A percentile compares a stretch with the other conserved stretches of the same genome.
phyloP scores from a whole-genome alignment of 768 basidiomycete species.

The Candolleomyces efflorescens region DNA sequence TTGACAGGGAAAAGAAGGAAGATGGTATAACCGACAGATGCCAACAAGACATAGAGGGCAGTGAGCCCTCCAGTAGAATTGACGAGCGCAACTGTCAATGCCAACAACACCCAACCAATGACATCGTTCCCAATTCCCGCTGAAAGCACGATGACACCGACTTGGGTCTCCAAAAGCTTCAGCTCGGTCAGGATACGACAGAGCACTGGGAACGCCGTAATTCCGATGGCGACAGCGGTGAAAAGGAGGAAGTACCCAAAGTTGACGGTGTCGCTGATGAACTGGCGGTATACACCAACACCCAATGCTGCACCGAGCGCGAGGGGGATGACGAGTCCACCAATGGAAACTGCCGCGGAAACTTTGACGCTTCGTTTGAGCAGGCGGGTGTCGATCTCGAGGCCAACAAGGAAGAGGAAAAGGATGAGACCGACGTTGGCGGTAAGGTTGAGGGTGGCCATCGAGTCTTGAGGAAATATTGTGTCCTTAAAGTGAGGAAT shows the following conservation, averaged over 20 bases:
- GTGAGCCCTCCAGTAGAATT: conserved; percentile 71
- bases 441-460: conserved; percentile 64
- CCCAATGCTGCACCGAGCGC: conserved; percentile 74
- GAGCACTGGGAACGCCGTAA: conserved; percentile 79
- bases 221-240: conserved; percentile 76
- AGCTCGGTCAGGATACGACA: conserved; percentile 83
- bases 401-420: conserved; percentile 79
- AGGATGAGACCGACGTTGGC: conserved; percentile 72
- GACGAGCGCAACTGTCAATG: conserved; percentile 78
- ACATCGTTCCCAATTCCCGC: conserved; percentile 80
- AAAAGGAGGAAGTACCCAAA: conserved; percentile 86
- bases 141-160: conserved; percentile 76
- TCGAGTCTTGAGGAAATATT: conserved; percentile 53
- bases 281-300: conserved; percentile 71
- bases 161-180: conserved; percentile 76
- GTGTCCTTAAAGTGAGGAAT: conserved; percentile 63
- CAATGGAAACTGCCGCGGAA: conserved; percentile 54
- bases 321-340: conserved; percentile 74
- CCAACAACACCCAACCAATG: conserved; percentile 82
- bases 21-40: conserved; percentile 58
- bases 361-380: conserved; percentile 59
- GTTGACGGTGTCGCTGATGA: conserved; percentile 51
- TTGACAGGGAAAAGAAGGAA: conserved; percentile 63
- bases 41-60: conserved; percentile 76
- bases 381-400: conserved; percentile 76